Evolutionary conservation across 495 filamentous ascomycete species (phyloP).

Genomic region (Podospora fimiseda): DNA sequence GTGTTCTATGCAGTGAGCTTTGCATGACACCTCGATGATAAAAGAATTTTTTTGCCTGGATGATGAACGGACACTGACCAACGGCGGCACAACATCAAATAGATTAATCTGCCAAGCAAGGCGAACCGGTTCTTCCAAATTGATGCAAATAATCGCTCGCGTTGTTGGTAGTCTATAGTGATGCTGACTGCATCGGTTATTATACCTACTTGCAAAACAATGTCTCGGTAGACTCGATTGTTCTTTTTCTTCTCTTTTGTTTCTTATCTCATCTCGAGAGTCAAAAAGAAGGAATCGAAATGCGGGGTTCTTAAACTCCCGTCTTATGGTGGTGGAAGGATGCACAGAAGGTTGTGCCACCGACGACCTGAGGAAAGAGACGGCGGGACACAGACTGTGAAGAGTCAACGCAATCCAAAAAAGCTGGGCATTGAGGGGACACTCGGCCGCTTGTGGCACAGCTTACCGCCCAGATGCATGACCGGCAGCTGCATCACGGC

Average conservation of each 20-base stretch:
- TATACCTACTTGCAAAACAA: neutral
- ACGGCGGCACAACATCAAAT: neutral
- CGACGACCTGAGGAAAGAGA: neutral
- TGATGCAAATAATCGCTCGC: conserved; percentile 3
- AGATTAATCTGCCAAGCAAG: neutral
- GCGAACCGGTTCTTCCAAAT: conserved; percentile 6
- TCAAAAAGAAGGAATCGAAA: neutral
- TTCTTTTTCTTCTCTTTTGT: neutral
- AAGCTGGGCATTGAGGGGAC: conserved; percentile 1
- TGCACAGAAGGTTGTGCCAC: neutral
- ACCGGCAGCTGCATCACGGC: conserved; percentile 30
- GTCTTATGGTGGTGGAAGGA: neutral
- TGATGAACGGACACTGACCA: neutral
- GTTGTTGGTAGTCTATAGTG: neutral
- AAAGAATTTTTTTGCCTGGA: neutral
- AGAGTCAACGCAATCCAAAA: neutral
- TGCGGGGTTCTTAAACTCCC: neutral
- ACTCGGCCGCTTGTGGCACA: conserved; percentile 20
- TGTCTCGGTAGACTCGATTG: conserved; percentile 2
- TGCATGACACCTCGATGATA: neutral
- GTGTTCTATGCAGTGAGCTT: neutral
- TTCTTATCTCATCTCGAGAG: neutral
- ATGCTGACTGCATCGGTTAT: conserved; percentile 9
- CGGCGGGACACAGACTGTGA: neutral
- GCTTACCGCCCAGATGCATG: conserved; percentile 35